Percentiles rank a stretch among this genome's conserved stretches.
phyloP scores from a whole-genome alignment of 805 yeast genomes.

The Schizosaccharomyces japonicus region DNA sequence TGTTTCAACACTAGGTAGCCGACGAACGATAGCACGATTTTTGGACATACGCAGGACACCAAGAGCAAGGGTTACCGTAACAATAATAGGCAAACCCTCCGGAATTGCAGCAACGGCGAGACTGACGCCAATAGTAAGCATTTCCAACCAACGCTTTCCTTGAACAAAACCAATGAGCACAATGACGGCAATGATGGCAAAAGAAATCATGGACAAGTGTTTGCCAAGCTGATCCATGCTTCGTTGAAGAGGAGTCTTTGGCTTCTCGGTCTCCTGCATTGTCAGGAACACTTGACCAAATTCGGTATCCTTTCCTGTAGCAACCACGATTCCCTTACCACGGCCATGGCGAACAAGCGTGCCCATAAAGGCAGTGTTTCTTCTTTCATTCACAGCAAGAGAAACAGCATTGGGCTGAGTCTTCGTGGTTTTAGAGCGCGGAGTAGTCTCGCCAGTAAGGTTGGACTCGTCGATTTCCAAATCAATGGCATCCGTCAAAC shows the following conservation, averaged over 20 bases:
- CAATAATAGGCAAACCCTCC: conserved; percentile 93
- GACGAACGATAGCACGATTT: conserved; percentile 76
- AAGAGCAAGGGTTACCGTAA: conserved; percentile 84
- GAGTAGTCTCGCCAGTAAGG: conserved; percentile 83
- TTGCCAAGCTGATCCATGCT: conserved; percentile 91
- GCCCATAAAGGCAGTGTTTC: conserved; percentile 82
- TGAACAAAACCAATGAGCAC: conserved; percentile 74
- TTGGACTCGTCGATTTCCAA: conserved; percentile 78
- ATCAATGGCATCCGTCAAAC: conserved; percentile 57
- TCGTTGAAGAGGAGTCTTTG: conserved; percentile 86
- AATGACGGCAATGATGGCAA: conserved; percentile 72
- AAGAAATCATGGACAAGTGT: conserved; percentile 64
- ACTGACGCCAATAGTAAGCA: conserved; percentile 93
- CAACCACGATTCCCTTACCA: conserved; percentile 80
- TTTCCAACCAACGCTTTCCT: conserved; percentile 87
- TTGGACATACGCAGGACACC: conserved; percentile 94
- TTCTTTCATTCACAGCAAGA: conserved; percentile 43
- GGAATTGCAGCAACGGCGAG: conserved; percentile 98
- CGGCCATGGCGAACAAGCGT: conserved; percentile 90
- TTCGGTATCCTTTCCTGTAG: conserved; percentile 72
- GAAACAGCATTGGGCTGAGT: conserved; percentile 17
- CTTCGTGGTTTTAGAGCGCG: conserved; percentile 43
- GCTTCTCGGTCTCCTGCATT: conserved; percentile 89
- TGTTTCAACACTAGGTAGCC: conserved; percentile 87
- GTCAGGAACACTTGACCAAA: conserved; percentile 86